Evolutionary conservation across 1,284 basidiomycete species (phyloP), one percentile per base, ranked within the genome.

Genomic region (Trichosporon ovoides): DNA sequence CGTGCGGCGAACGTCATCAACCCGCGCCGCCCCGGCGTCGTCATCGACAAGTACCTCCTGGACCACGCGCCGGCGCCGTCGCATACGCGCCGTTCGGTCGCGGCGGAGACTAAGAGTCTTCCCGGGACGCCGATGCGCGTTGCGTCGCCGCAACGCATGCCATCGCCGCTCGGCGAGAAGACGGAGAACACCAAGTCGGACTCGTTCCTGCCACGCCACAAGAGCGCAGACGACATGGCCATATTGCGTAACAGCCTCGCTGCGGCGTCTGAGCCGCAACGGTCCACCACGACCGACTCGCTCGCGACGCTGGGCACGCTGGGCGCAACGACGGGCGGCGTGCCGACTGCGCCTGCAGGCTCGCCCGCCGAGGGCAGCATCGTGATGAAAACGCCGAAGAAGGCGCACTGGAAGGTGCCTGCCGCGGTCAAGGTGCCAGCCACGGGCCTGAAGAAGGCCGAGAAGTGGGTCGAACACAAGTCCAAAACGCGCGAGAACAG

Each of bases 1-100:
- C 33, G 28, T 4, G 73, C 79, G 9, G 81, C 81, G 19, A 79
- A 79, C 20, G 77, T 90, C 18, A 85, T 83, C 22, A 31, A 40
- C 11, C 19, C 22, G 1, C 19, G 20, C 11, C 49, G 43, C 34
- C 51, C 50, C 3, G 50, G 50, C 11, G 49, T 43, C 51, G 48
- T 48, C 12, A 24, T 57, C 13, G 52, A 53, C 33, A 40, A 35
- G n/a, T 57, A 56, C 31, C 20, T 40, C 19, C 28, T 52, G n/a
- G 19, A 35, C 11, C 48, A 56, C 28, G 28, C 9, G 28, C 38
- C 37, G 10, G 19, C 31, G 3, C 14, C 37, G 4, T 24, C 12
- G 24, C 33, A 7, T 18, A 40, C 34, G 11, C 16, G 33, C 51
- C 12, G 35, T 34, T 13, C 50, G 18, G 69, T 70, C 2, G 65